These are phyloP conservation scores for Inonotus hispidus DNA, from an alignment of 1,284 basidiomycete species.

Conservation along the genomic window DNA sequence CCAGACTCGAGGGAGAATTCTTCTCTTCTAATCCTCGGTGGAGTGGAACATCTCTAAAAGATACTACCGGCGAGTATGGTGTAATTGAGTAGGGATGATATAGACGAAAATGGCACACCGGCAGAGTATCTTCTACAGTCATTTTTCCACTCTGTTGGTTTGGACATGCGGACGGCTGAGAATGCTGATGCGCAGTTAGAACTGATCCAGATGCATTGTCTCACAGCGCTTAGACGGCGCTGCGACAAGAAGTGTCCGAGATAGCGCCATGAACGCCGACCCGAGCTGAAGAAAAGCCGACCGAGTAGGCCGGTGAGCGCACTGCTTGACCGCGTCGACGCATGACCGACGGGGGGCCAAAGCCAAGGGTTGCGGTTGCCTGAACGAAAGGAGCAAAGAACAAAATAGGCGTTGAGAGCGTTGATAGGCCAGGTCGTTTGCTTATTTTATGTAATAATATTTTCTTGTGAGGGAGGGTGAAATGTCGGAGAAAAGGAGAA, in stretches of 20 bases:
- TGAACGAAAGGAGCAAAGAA: background rate
- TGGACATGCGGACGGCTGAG: background rate
- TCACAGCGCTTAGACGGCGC: conserved; percentile 9
- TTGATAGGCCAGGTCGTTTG: background rate
- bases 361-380: background rate
- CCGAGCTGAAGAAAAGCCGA: background rate
- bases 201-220: conserved; percentile 2
- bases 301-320: background rate
- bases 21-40: conserved; percentile 5
- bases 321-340: background rate
- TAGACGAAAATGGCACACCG: background rate
- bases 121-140: background rate
- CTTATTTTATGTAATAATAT: background rate
- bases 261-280: background rate
- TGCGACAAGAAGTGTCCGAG: conserved; percentile 6
- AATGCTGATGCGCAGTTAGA: background rate
- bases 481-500: conserved; percentile 11
- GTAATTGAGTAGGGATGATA: background rate
- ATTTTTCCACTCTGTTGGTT: background rate
- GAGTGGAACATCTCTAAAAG: background rate
- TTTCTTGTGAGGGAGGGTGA: background rate
- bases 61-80: background rate
- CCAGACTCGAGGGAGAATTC: background rate
- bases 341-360: background rate
- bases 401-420: background rate